Conservation (phyloP, 2,329 filamentous ascomycete species). For the Nakataea oryzae region DNA sequence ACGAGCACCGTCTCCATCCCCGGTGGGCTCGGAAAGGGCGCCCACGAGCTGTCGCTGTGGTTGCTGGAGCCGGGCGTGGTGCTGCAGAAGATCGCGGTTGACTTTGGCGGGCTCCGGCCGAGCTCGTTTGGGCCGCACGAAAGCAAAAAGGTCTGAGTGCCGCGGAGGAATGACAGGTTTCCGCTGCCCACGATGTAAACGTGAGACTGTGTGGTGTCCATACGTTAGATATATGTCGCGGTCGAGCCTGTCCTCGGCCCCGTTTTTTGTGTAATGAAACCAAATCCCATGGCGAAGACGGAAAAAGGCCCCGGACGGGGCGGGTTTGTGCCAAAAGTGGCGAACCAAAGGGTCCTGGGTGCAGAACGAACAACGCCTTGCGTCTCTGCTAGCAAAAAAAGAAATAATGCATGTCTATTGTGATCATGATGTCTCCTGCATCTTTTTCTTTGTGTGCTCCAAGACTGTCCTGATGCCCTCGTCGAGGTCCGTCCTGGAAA, state of each 20-base stretch:
- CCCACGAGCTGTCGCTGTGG: conserved; percentile 16
- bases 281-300: too few relatives aligned
- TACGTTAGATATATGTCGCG: background rate
- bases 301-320: too few relatives aligned
- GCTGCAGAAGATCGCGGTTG: conserved; percentile 19
- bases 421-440: conserved; percentile 12
- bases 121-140: conserved; percentile 19
- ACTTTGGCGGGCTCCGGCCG: conserved; percentile 17
- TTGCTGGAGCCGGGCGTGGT: conserved; percentile 20
- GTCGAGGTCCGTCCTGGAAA: conserved; percentile 40
- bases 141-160: conserved; percentile 8
- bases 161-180: background rate
- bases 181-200: too few relatives aligned
- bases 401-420: background rate
- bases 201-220: too few relatives aligned
- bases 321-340: too few relatives aligned
- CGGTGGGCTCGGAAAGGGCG: conserved; percentile 11
- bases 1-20: conserved; percentile 11
- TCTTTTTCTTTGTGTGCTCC: conserved; percentile 34
- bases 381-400: background rate
- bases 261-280: too few relatives aligned
- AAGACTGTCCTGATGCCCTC: conserved; percentile 44
- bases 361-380: background rate
- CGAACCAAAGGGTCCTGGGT: background rate
- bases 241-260: too few relatives aligned